Evolutionary conservation across 371 early-diverging fungal genomes (phyloP).

Genomic region (Batkoa obscura): DNA sequence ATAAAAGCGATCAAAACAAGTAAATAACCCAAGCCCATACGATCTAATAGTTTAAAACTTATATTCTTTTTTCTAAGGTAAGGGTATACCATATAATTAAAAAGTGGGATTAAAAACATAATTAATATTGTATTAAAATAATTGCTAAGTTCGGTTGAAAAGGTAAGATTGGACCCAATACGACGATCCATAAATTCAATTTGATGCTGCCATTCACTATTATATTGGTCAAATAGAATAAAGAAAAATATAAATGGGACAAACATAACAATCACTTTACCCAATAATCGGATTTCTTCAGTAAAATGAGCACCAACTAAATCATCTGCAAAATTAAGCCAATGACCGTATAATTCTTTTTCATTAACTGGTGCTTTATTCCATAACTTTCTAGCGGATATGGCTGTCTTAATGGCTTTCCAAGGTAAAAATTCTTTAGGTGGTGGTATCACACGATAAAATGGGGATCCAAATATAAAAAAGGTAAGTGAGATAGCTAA

Average conservation of each 20-base stretch:
- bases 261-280: conserved; percentile 13
- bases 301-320: conserved; percentile 2
- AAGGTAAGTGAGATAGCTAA: conserved; percentile 7
- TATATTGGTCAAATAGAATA: conserved; percentile 34
- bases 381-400: conserved; percentile 3
- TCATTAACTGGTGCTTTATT: background rate
- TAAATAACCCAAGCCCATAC: conserved; percentile 2
- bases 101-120: conserved; percentile 5
- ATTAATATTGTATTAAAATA: conserved; percentile 4
- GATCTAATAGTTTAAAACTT: background rate
- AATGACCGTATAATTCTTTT: conserved; percentile 1
- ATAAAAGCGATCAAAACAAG: background rate
- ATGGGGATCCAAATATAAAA: conserved; percentile 11
- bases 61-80: background rate
- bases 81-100: conserved; percentile 1
- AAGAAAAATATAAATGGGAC: conserved; percentile 28
- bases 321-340: conserved; percentile 9
- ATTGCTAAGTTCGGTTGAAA: background rate
- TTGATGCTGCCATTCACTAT: conserved; percentile 11
- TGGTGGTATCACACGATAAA: conserved; percentile 26
- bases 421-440: conserved; percentile 20
- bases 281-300: conserved; percentile 5
- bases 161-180: background rate
- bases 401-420: conserved; percentile 6
- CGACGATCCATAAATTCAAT: background rate